Conservation (phyloP, 495 filamentous ascomycete species). For the Pyrenula aspistea region DNA sequence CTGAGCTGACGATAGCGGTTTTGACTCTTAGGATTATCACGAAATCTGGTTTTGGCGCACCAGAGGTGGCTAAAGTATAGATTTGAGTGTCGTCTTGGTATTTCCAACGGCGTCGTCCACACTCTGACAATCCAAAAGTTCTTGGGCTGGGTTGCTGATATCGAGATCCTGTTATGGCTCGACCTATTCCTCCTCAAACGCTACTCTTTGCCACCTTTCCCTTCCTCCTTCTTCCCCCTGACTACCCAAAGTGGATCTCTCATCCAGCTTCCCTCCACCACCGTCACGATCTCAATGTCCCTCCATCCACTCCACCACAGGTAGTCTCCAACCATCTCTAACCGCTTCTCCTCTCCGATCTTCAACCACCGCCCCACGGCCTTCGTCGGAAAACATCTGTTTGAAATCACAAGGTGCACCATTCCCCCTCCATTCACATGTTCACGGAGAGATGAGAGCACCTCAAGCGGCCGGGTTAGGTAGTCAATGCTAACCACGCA, state of each 20-base stretch:
- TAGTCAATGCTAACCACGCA: constrained; percentile 35
- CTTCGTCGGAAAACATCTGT: constrained; percentile 36
- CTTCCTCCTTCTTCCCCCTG: constrained; percentile 10
- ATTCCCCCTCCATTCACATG: constrained; percentile 18
- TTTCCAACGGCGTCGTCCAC: too few relatives aligned
- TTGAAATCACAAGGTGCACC: constrained; percentile 30
- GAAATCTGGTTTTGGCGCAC: too few relatives aligned
- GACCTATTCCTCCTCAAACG: too few relatives aligned
- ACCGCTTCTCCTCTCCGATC: constrained; percentile 18
- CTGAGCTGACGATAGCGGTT: too few relatives aligned
- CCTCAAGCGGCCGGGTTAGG: constrained; percentile 21
- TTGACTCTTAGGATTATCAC: too few relatives aligned
- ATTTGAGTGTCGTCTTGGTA: too few relatives aligned
- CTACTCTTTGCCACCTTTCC: background rate
- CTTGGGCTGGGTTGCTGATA: too few relatives aligned
- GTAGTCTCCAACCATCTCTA: constrained; percentile 32
- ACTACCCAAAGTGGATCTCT: constrained; percentile 21
- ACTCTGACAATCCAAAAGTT: too few relatives aligned
- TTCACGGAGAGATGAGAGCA: constrained; percentile 18
- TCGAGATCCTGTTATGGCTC: too few relatives aligned
- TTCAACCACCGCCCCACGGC: constrained; percentile 20
- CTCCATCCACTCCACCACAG: constrained; percentile 30
- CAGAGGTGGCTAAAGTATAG: too few relatives aligned
- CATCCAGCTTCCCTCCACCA: constrained; percentile 17
- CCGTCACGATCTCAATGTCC: constrained; percentile 30